Base-by-base conservation (phyloP, 305 asterid genomes). In the Fraxinus ornus region DNA sequence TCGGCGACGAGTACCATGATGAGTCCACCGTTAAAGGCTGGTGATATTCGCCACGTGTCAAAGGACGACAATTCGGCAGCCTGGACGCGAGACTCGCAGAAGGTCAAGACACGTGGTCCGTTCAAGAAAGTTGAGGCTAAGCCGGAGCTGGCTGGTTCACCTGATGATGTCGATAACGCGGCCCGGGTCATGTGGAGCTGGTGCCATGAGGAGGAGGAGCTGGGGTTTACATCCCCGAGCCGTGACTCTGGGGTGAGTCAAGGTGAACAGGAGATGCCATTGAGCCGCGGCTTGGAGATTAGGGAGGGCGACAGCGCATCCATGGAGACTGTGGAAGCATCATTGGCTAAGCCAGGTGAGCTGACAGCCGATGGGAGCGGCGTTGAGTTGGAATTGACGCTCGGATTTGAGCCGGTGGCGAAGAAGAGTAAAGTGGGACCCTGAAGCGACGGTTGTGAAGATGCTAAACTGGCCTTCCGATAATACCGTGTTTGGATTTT, bases 201-300 rank as follows among this genome's bases (percentile, higher is more conserved):
- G 91, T 82, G 79, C 39, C 86, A 84, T 13, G 79, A 77, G 32
- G 86, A 83, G 24, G 33, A 47, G n/a, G 21, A 49, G 60, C 19
- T 37, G 2, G 84, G 85, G 52, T 84, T 26, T 75, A 33, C 90
- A 86, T 93, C 95, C 21, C 88, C 86, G 15, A 91, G 95, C 87
- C 94, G 91, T 7, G 92, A 86, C 79, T 93, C 95, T 55, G 88
- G 93, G 7, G 33, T 92, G 89, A 92, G 97, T 86, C 97, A 92
- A 91, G 86, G 7, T 4, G 39, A 68, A 9, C 32, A 8, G 84
- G 92, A 0, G 89, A 75, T 33, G 70, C 82, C 82, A 86, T 77
- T 0, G 81, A 68, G 44, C 82, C 75, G 32, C 76, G 89, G 68
- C 74, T 80, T 78, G 33, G 88, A 81, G 72, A 77, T 78, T 72